A percentile compares a stretch with the other conserved stretches of the same genome.
These are phyloP conservation scores for Ustilago curta DNA, from an alignment of 1,284 basidiomycete genomes.

Conservation along the genomic window DNA sequence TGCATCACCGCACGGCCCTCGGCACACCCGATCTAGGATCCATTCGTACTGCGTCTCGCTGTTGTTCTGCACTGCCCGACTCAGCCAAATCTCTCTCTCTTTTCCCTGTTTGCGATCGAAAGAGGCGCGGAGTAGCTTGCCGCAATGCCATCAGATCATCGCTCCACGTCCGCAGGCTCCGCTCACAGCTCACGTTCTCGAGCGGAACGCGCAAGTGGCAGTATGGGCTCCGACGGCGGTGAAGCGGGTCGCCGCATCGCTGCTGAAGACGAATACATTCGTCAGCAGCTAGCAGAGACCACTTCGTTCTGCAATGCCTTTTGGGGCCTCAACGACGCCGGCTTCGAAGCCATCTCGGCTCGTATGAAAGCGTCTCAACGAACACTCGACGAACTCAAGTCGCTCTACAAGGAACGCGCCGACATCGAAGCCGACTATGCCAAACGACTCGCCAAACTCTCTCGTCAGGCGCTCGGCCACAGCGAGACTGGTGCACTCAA, in stretches of 20 bases:
- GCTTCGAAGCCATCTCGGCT: constrained; percentile 88
- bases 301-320: constrained; percentile 95
- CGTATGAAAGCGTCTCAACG: constrained; percentile 85
- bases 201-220: constrained; percentile 39
- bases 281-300: constrained; percentile 68
- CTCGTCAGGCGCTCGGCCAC: constrained; percentile 81
- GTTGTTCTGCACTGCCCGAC: not conserved
- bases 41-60: not conserved
- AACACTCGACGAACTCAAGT: constrained; percentile 87
- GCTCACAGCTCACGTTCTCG: constrained; percentile 50
- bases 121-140: too few relatives aligned
- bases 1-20: constrained; percentile 8
- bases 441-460: constrained; percentile 83
- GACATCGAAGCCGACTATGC: constrained; percentile 95
- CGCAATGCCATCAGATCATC: constrained; percentile 53
- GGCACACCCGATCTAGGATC: not conserved
- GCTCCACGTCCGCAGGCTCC: constrained; percentile 51
- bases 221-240: constrained; percentile 58
- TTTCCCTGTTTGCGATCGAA: not conserved
- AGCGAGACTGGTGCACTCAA: constrained; percentile 94
- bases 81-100: constrained; percentile 7
- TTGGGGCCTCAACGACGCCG: constrained; percentile 81
- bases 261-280: constrained; percentile 60
- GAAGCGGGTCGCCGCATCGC: constrained; percentile 56
- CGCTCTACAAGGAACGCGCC: constrained; percentile 89